Evolutionary conservation across 1,284 basidiomycete genomes (phyloP).

Genomic region (Microbotryum scabiosae): DNA sequence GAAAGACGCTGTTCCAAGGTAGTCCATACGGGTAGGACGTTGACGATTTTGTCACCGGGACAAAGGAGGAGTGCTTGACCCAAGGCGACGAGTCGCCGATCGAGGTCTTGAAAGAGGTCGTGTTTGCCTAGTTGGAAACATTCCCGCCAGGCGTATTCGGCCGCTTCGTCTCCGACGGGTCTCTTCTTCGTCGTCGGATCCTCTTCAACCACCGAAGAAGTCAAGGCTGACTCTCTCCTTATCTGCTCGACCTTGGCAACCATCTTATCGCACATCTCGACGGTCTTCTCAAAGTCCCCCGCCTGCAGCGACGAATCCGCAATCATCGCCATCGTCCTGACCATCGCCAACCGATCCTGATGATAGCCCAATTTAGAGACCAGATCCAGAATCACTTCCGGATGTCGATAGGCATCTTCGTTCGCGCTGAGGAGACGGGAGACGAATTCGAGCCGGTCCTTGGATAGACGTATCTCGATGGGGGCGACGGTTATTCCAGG

Average conservation of each 20-base stretch:
- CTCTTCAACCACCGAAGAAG: constrained; percentile 31
- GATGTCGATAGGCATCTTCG: constrained; percentile 75
- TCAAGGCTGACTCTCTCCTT: constrained; percentile 35
- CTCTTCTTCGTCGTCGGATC: constrained; percentile 29
- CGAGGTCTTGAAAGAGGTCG: constrained; percentile 58
- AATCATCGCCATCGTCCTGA: constrained; percentile 77
- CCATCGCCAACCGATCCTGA: constrained; percentile 58
- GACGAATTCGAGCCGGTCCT: constrained; percentile 68
- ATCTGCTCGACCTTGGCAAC: constrained; percentile 53
- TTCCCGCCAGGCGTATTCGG: constrained; percentile 74
- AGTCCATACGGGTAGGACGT: constrained; percentile 65
- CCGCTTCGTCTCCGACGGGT: constrained; percentile 47
- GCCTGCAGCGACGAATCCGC: constrained; percentile 69
- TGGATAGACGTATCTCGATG: constrained; percentile 78
- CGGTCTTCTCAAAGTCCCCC: constrained; percentile 66
- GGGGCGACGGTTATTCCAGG: constrained; percentile 71
- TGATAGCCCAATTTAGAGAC: constrained; percentile 74
- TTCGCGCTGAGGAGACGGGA: constrained; percentile 71
- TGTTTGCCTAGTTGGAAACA: constrained; percentile 78
- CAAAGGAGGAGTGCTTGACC: constrained; percentile 79
- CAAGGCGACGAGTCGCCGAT: constrained; percentile 51
- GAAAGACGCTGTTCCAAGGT: constrained; percentile 38
- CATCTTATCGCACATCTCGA: constrained; percentile 63
- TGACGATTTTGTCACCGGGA: constrained; percentile 64
- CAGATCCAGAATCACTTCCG: constrained; percentile 79